Evolutionary conservation across 768 basidiomycete species (phyloP).

Genomic region (Cubamyces lactineus): DNA sequence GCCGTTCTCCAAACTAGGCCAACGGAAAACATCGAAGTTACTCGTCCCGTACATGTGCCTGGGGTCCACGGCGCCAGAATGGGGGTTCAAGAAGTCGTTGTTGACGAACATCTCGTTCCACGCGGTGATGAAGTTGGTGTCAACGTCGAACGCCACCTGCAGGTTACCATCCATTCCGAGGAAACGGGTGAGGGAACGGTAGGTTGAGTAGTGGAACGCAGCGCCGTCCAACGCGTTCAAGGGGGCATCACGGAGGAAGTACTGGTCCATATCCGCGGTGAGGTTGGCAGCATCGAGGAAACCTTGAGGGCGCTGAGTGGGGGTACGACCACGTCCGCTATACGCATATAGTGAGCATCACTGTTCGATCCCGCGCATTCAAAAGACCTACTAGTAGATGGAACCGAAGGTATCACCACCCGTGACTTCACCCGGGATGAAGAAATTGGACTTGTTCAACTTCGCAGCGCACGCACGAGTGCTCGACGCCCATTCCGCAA

Average conservation of each 20-base stretch:
- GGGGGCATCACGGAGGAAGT: slow-evolving; percentile 73
- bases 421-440: slow-evolving; percentile 91
- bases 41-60: slow-evolving; percentile 90
- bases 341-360: slow-evolving; percentile 1
- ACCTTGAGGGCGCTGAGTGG: slow-evolving; percentile 65
- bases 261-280: slow-evolving; percentile 63
- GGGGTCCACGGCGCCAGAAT: slow-evolving; percentile 70
- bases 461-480: slow-evolving; percentile 75
- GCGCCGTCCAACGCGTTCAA: slow-evolving; percentile 71
- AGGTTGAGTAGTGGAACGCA: slow-evolving; percentile 95
- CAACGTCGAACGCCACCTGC: slow-evolving; percentile 84
- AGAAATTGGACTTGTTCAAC: slow-evolving; percentile 84
- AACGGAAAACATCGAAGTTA: slow-evolving; percentile 94
- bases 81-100: slow-evolving; percentile 83
- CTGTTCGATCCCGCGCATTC: not conserved
- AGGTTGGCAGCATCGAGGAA: slow-evolving; percentile 72
- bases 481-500: slow-evolving; percentile 72
- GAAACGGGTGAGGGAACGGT: slow-evolving; percentile 84
- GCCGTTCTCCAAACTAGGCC: slow-evolving; percentile 88
- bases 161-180: slow-evolving; percentile 97
- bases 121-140: slow-evolving; percentile 80
- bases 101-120: slow-evolving; percentile 93
- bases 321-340: slow-evolving; percentile 89
- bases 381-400: slow-evolving; percentile 69
- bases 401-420: slow-evolving; percentile 91